These are phyloP conservation scores for Peterozyma xylosa DNA, from an alignment of 805 yeast species.

Conservation along the genomic window DNA sequence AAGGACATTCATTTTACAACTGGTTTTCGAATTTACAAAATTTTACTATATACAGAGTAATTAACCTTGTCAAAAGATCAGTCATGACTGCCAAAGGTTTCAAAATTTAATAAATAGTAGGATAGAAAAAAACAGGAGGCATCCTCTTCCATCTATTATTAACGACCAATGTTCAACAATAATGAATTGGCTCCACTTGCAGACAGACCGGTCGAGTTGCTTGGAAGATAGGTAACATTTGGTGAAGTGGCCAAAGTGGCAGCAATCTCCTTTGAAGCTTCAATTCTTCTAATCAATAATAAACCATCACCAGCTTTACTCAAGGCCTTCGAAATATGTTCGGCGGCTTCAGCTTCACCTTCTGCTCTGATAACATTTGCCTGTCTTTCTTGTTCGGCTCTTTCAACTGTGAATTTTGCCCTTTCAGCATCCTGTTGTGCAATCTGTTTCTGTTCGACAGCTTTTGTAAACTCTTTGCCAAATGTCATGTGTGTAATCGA, in stretches of 20 bases:
- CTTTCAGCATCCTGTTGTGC: constrained; percentile 99
- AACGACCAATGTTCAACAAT: constrained; percentile 65
- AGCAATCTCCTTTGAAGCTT: constrained; percentile 95
- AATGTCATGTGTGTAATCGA: constrained; percentile 97
- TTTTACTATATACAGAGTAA: no score
- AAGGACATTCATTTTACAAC: no score
- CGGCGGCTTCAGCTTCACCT: constrained; percentile 99
- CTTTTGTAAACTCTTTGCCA: constrained; percentile 94
- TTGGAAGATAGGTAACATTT: constrained; percentile 85
- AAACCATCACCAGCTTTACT: constrained; percentile 95
- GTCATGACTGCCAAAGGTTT: neutral
- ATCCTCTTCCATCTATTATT: constrained; percentile 7
- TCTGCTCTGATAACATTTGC: constrained; percentile 95
- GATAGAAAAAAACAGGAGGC: neutral
- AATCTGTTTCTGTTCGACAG: constrained; percentile 97
- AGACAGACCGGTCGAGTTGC: constrained; percentile 26
- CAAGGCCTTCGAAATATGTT: constrained; percentile 85
- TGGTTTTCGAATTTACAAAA: no score
- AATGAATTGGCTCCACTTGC: constrained; percentile 42
- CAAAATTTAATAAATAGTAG: neutral
- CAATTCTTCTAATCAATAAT: constrained; percentile 87
- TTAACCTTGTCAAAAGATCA: no score
- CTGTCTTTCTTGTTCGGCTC: constrained; percentile 95
- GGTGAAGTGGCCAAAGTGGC: constrained; percentile 73
- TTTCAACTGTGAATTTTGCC: constrained; percentile 86